Evolutionary conservation across 192 early-diverging fungal species (phyloP).

Genomic region (Radiomyces spectabilis): DNA sequence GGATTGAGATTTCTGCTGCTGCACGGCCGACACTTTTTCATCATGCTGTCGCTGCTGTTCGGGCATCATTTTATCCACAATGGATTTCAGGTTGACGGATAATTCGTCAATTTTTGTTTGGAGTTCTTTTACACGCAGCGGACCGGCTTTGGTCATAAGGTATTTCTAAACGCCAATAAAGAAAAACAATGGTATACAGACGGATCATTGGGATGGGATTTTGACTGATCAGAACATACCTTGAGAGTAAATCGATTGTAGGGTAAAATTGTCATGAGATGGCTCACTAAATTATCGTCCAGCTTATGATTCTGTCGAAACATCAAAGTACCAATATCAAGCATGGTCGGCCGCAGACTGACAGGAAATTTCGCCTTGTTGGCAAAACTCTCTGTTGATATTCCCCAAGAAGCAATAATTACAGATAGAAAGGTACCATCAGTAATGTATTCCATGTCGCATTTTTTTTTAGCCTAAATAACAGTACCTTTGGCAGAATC

Average conservation of each 20-base stretch:
- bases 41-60: conserved; percentile 7
- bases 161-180: conserved; percentile 11
- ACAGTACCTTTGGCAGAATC: no score
- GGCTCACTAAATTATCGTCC: conserved; percentile 35
- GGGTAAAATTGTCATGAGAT: conserved; percentile 37
- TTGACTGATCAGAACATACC: conserved; percentile 13
- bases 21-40: conserved; percentile 2
- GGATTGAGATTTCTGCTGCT: conserved; percentile 4
- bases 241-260: conserved; percentile 47
- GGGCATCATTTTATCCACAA: conserved; percentile 20
- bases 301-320: conserved; percentile 17
- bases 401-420: no score
- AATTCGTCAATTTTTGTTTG: conserved; percentile 24
- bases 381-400: conserved; percentile 34
- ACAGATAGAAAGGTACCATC: not conserved
- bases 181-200: not conserved
- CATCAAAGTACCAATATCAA: conserved; percentile 20
- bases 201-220: no score
- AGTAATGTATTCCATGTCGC: not conserved
- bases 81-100: conserved; percentile 1
- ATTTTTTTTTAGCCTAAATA: conserved; percentile 1
- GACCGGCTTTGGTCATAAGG: conserved; percentile 16
- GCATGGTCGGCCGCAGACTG: conserved; percentile 29
- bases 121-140: conserved; percentile 11
- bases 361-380: conserved; percentile 40